Percentiles rank a stretch among this genome's conserved stretches.
Conservation (phyloP, 805 yeast genomes). For the Candida namnaoensis region DNA sequence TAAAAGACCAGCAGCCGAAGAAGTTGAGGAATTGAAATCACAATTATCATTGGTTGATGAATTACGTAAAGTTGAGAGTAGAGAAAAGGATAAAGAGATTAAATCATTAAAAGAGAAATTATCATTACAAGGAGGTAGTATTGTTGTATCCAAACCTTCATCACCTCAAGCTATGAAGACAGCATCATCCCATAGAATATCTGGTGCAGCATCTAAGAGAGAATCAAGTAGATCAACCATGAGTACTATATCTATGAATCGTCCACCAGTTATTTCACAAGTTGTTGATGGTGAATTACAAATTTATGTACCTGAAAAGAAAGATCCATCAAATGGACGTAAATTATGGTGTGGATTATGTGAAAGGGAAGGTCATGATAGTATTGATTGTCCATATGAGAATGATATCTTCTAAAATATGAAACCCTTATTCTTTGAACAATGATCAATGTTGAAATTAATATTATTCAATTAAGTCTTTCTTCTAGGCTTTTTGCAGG, state of each 20-base stretch:
- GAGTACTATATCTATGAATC: constrained; percentile 2
- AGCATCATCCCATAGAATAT: background rate
- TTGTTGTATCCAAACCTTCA: background rate
- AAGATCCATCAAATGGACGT: constrained; percentile 70
- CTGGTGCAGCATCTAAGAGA: background rate
- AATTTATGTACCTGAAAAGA: constrained; percentile 38
- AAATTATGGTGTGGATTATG: constrained; percentile 88
- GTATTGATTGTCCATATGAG: constrained; percentile 80
- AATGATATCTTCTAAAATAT: constrained; percentile 13
- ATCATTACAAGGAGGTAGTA: background rate
- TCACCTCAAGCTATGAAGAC: background rate
- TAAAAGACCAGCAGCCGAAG: constrained; percentile 31
- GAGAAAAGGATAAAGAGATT: constrained; percentile 17
- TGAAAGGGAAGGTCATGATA: constrained; percentile 83
- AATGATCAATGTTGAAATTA: too few species aligned
- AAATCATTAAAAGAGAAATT: constrained; percentile 10
- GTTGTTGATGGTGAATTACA: constrained; percentile 29
- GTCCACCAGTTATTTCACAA: constrained; percentile 18
- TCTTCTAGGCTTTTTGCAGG: too few species aligned
- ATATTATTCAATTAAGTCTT: too few species aligned
- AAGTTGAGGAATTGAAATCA: constrained; percentile 35
- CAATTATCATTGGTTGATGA: constrained; percentile 32
- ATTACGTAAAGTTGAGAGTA: constrained; percentile 19
- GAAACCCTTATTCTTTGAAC: too few species aligned
- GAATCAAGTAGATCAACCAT: background rate